Evolutionary conservation across 306 rosid species (phyloP), one percentile per base, ranked within the genome.

Genomic region (Acacia acuminata): DNA sequence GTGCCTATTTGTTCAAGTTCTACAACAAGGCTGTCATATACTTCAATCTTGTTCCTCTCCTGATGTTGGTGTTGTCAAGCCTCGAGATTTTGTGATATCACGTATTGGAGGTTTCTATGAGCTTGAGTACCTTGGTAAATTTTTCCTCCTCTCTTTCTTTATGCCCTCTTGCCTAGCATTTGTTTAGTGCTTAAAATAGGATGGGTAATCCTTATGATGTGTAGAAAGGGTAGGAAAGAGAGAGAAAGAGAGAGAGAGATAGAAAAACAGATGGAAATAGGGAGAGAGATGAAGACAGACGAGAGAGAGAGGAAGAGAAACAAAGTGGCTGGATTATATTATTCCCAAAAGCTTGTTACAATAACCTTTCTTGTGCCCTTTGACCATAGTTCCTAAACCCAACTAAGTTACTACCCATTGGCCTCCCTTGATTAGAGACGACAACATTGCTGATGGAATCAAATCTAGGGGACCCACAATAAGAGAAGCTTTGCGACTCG

Each of bases 1-100:
- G 76, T 93, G 99, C 86, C 93, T 96, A 73, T 96, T 96, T 87
- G 91, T 89, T 66, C 99, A 96, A 89, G 93, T 96, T 84, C 92
- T 96, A 83, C 99, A 96, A 89, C 99, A 92, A 91, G 98, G 99
- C 78, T 96, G 97, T 86, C 91, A 86, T 79, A 92, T 96, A 80
- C 97, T 96, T 79, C 99, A 96, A 87, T 89, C 93, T 68, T 93
- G 98, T 25, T 71, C 76, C 40, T 71, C 76, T 71, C 38, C 56
- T 85, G 99, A 96, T 82, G 83, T 89, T 3, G 91, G 93, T 84
- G 88, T 91, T 81, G 87, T 90, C 78, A 93, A 90, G 85, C 97
- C 99, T 44, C 91, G 99, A 76, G 98, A 93, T 88, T 96, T 96
- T 68, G 98, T 96, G 82, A 93, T 96, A 82, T 89, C 99, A 44